These are phyloP conservation scores for Vitis rupestris DNA, from an alignment of 164 flowering plant species.

Conservation along the genomic window DNA sequence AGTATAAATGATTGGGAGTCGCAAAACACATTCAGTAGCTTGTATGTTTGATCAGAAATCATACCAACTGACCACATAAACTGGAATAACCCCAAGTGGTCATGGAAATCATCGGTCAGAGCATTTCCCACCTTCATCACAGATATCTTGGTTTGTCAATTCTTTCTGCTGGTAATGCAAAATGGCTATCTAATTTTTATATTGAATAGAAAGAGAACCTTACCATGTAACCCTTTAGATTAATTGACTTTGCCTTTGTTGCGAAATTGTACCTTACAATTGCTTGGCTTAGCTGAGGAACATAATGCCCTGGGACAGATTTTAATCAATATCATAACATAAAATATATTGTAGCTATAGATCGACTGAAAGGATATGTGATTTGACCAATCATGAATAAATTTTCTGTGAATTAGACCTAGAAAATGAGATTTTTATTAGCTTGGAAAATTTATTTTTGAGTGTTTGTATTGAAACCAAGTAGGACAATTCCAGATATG, in stretches of 20 bases:
- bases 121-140: constrained; percentile 92
- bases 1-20: constrained; percentile 70
- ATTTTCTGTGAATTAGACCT: no score
- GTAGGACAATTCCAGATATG: no score
- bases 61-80: constrained; percentile 89
- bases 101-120: constrained; percentile 78
- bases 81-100: constrained; percentile 81
- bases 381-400: no score
- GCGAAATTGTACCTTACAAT: constrained; percentile 54
- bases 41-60: constrained; percentile 85
- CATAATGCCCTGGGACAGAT: constrained; percentile 77
- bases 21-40: constrained; percentile 56
- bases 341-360: neutral
- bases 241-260: constrained; percentile 40
- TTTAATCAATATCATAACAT: neutral
- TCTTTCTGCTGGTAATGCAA: neutral
- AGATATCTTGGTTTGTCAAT: constrained; percentile 2
- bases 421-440: no score
- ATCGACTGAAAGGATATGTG: no score
- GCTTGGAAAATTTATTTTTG: no score
- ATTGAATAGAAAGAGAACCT: neutral
- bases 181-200: neutral
- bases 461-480: no score
- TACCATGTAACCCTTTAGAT: constrained; percentile 96
- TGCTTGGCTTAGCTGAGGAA: constrained; percentile 93